Conservation (phyloP, 805 yeast genomes). For the Tetrapisispora taiwanensis region DNA sequence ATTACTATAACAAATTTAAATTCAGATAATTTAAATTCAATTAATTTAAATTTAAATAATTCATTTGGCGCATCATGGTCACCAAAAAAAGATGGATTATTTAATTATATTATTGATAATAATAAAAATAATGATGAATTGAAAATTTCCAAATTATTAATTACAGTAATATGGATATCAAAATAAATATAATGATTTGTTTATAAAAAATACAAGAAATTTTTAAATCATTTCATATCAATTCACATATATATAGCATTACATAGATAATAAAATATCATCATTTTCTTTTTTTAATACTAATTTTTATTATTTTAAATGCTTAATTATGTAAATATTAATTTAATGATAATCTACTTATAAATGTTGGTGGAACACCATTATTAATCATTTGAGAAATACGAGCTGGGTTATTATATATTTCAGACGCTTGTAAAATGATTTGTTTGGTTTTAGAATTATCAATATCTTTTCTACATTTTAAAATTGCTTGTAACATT, state of each 20-base stretch:
- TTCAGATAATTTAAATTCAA: constrained; percentile 8
- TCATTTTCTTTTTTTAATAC: background rate
- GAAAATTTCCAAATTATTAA: constrained; percentile 13
- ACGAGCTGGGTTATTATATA: constrained; percentile 16
- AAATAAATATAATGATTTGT: constrained; percentile 7
- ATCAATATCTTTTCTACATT: constrained; percentile 33
- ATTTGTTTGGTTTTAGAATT: constrained; percentile 20
- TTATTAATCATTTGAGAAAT: constrained; percentile 8
- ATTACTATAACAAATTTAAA: constrained; percentile 35
- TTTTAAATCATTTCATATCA: background rate
- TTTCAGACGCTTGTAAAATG: constrained; percentile 11
- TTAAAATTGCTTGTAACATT: constrained; percentile 54
- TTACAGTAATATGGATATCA: constrained; percentile 28
- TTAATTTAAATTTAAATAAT: constrained; percentile 21
- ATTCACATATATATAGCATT: background rate
- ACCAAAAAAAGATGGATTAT: constrained; percentile 42
- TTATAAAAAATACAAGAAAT: background rate
- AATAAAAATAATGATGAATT: constrained; percentile 5
- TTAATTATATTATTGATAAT: constrained; percentile 26
- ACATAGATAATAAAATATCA: too few species aligned
- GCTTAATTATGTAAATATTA: background rate
- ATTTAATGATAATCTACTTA: constrained; percentile 13
- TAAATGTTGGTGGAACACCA: constrained; percentile 19
- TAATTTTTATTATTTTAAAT: background rate
- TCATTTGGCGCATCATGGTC: constrained; percentile 52